Base-by-base conservation (phyloP, 306 rosid species). In the Arachis hypogaea region DNA sequence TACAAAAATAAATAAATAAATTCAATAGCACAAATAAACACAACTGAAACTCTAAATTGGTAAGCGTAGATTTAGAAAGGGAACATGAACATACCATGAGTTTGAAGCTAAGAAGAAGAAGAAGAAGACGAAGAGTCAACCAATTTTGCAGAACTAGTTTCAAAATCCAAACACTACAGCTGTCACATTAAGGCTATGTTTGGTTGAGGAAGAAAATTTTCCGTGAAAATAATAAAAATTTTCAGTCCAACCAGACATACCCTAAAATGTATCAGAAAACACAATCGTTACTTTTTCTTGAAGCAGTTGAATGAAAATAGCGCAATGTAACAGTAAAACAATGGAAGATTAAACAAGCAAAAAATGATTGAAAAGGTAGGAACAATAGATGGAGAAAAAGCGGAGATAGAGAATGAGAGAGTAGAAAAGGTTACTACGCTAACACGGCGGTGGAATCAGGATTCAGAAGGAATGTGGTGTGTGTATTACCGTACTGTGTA, bases 51-150 rank as follows among this genome's bases (percentile, higher is more conserved):
- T 22, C 28, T n/a, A 38, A 36, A 11, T 7, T 52, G 18, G 3
- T 29, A 11, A 22, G 28, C 30, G 11, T 29, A 29, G 42, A 52
- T 14, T 41, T 41, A 1, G 63, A 45, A 7, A 41, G 28, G 46
- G 36, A 10, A 45, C 65, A 44, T 56, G 12, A 56, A 66, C 66
- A 45, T 65, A 75, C 79, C 79, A 75, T 75, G 73, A 45, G 40
- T 36, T 47, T 16, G 59, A 0, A 66, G 58, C 72, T 3, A 52
- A 70, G n/a, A 7, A 70, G 10, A 9, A 70, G n/a, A 7, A 70
- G 10, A 9, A 22, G 29, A 3, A 59, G 9, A 22, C 28, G 28
- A 7, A 50, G 14, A 43, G 36, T 41, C 54, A 11, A 33, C 38
- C 16, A 72, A 30, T 33, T 22, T 22, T 0, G 49, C 49, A 49